Base-by-base conservation (phyloP, 768 basidiomycete species). In the Podaxis sp. region DNA sequence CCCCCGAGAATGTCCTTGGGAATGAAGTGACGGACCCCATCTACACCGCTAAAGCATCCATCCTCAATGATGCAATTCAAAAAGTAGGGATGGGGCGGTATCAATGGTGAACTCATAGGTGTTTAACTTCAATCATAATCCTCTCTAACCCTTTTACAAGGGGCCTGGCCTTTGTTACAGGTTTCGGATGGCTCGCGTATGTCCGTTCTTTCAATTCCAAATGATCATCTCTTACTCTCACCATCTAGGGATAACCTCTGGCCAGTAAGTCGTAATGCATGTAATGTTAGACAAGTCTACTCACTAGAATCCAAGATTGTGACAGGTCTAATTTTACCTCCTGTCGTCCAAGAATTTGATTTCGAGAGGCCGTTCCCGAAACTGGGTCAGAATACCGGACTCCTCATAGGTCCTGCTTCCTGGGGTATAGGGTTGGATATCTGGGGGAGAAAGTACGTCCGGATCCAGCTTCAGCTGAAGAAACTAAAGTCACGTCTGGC, bases 401-500 rank as follows among this genome's bases (percentile, higher is more conserved):
- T 92, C 0, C 78, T 92, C 0, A 80, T 89, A 0, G 89, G 90
- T 25, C 86, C 87, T 13, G 80, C 80, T 2, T 83, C 88, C 63
- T 91, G 88, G 88, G 87, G 87, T 41, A 70, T 88, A 25, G 83
- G 81, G 11, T 84, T 84, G 13, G 89, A 91, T 64, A 74, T 91
- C 1, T 91, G 89, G 88, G 89, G 89, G 9, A 77, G 89, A 68
- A 80, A 77, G 86, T 88, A 60, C 27, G 66, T 62, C 52, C 22
- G 25, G 19, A 11, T 6, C 55, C 51, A 19, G 43, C 59, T 27
- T 59, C 57, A 19, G 57, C 57, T 6, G 38, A 49, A 13, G 56
- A 58, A 57, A 19, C 46, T 51, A 52, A 52, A 29, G 2, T 12
- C 24, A 29, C 56, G 38, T 67, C 36, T 6, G 22, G 9, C 15